Conservation (phyloP, 805 yeast genomes). For the Brettanomyces nanus region DNA sequence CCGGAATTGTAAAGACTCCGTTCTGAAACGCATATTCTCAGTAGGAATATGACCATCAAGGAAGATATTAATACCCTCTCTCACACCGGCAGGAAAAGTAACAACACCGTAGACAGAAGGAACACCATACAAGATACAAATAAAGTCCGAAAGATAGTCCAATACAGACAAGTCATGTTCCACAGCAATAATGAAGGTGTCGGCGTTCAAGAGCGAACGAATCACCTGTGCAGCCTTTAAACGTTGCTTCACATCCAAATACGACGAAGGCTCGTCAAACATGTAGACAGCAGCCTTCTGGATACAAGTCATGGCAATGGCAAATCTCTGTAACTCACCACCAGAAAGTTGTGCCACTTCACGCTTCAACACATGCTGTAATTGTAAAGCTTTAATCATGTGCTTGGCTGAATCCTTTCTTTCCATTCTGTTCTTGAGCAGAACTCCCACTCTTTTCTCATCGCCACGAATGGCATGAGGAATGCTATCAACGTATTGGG, state of each 20-base stretch:
- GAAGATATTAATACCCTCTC: conserved; percentile 99
- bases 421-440: conserved; percentile 70
- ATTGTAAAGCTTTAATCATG: conserved; percentile 64
- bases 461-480: conserved; percentile 95
- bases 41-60: conserved; percentile 97
- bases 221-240: conserved; percentile 93
- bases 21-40: conserved; percentile 94
- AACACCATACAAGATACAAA: conserved; percentile 95
- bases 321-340: conserved; percentile 98
- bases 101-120: conserved; percentile 99
- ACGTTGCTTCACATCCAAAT: conserved; percentile 97
- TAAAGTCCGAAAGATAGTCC: conserved; percentile 94
- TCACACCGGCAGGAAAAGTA: conserved; percentile 89
- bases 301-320: conserved; percentile 94
- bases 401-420: conserved; percentile 52
- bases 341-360: conserved; percentile 89
- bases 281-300: conserved; percentile 93
- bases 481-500: conserved; percentile 96
- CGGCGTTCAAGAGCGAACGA: conserved; percentile 70
- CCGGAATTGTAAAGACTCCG: conserved; percentile 91
- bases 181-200: conserved; percentile 86
- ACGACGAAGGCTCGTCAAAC: conserved; percentile 99
- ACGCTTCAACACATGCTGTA: conserved; percentile 69
- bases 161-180: conserved; percentile 98
- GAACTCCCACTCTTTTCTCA: conserved; percentile 74